Evolutionary conservation across 306 rosid species (phyloP), one percentile per base, ranked within the genome.

Genomic region (Vicia sativa): DNA sequence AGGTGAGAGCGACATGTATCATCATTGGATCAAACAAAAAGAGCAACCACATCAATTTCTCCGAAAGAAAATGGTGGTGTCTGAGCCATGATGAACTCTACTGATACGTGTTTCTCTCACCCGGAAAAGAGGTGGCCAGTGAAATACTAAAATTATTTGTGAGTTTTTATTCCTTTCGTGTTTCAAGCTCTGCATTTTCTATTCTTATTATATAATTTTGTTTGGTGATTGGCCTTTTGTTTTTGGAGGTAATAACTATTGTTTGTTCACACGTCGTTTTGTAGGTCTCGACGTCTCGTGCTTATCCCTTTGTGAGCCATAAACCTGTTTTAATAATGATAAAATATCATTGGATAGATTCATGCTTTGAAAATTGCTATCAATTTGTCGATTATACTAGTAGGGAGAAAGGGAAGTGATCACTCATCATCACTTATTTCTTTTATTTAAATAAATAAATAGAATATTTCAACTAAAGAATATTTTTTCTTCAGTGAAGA

Each of bases 51-150:
- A 2, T 21, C 2, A 21, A 21, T 1, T 21, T 21, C 23, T 21
- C 23, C 23, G 23, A 21, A 21, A 21, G 23, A 21, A 21, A 21
- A 21, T 21, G 23, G 23, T 21, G 23, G 23, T 21, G 23, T 21
- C 23, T 21, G 2, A 21, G 23, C 23, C 23, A 42, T 15, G 15
- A 42, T 15, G 15, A 56, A 38, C n/a, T 50, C 56, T 61, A 35
- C 56, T 61, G 39, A 56, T 70, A 42, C 56, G 57, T 56, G 74
- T 70, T 56, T 56, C 74, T 26, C 66, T 70, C 74, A 70, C 65
- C 66, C 6, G 14, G 31, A 69, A 31, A 1, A 55, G 19, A 69
- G 15, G 28, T 69, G 65, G 26, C 43, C 29, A 42, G 2, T 14
- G 50, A 38, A 50, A 48, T 37, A 15, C 5, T 2, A 3, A 23